Evolutionary conservation across 2,329 filamentous ascomycete species (phyloP), one percentile per base, ranked within the genome.

Genomic region (Fusarium tricinctum): DNA sequence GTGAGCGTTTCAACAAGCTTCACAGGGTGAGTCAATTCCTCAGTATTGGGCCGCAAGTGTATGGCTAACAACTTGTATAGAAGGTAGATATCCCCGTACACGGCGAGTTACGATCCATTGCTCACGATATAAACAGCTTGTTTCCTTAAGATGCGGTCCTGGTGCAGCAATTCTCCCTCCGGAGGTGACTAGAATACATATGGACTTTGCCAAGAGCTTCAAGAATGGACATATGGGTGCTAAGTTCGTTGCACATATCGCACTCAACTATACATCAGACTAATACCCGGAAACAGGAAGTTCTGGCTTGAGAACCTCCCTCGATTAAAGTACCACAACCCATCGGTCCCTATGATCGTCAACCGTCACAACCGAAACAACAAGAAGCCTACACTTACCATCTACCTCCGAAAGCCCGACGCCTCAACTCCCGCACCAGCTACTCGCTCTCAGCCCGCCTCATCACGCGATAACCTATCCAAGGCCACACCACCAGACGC

Each of bases 271-370:
- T 32, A 53, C n/a, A 64, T 52, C 35, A 47, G 17, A 53, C 61
- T 64, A 39, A 64, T 53, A 52, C 45, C 17, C 14, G 46, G 23
- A 42, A 30, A 62, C 69, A 97, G 94, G 75, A 93, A 93, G 82
- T 97, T 99, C 86, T 97, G 93, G 92, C 89, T 87, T 68, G 84
- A 90, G 63, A 91, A 89, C 77, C 89, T 98, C 47, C 92, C 93
- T 22, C 89, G 93, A 58, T 85, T 99, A 71, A 97, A 99, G 85
- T 99, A 90, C 83, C 91, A 97, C 85, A 99, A 99, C 79, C 96
- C 96, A 1, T 82, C 89, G 14, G 80, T 97, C 45, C 88, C 91
- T 43, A 97, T 98, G 86, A 89, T 92, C 61, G 88, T 97, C 73
- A 90, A 91, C 78, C 91, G 92, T 61, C 89, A 87, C 67, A 74